Evolutionary conservation across 2,329 filamentous ascomycete species (phyloP).

Genomic region (Huntiella savannae): DNA sequence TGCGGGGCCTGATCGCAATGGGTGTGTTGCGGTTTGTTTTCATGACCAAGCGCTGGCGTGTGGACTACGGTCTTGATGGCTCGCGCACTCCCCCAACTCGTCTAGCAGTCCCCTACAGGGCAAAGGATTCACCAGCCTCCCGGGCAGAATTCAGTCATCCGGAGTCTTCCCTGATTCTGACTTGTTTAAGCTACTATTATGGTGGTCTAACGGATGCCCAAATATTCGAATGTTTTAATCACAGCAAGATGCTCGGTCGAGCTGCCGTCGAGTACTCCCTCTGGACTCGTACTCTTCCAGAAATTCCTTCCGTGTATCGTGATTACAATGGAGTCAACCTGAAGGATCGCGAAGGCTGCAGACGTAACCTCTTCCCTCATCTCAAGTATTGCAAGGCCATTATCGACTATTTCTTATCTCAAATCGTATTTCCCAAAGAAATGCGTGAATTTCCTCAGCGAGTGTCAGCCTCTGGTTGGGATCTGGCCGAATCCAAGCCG

Average conservation of each 20-base stretch:
- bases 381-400: conserved; percentile 31
- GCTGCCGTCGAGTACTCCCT: conserved; percentile 28
- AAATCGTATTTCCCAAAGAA: conserved; percentile 40
- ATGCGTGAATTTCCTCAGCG: conserved; percentile 44
- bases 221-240: conserved; percentile 26
- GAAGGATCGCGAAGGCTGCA: conserved; percentile 31
- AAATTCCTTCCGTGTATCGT: conserved; percentile 20
- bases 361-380: conserved; percentile 28
- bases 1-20: conserved; percentile 36
- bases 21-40: conserved; percentile 36
- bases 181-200: conserved; percentile 37
- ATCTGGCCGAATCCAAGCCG: conserved; percentile 30
- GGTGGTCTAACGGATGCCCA: conserved; percentile 32
- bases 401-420: conserved; percentile 44
- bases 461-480: conserved; percentile 48
- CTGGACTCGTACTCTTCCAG: conserved; percentile 24
- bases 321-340: conserved; percentile 36
- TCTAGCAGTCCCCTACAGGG: conserved; percentile 39
- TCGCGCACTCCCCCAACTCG: conserved; percentile 22
- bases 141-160: conserved; percentile 44
- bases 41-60: conserved; percentile 39
- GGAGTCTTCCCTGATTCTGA: conserved; percentile 36
- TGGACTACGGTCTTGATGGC: conserved; percentile 40
- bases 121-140: conserved; percentile 36
- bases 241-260: conserved; percentile 32